These are phyloP conservation scores for Beauveria bassiana DNA, from an alignment of 2,329 filamentous ascomycete genomes.

Conservation along the genomic window DNA sequence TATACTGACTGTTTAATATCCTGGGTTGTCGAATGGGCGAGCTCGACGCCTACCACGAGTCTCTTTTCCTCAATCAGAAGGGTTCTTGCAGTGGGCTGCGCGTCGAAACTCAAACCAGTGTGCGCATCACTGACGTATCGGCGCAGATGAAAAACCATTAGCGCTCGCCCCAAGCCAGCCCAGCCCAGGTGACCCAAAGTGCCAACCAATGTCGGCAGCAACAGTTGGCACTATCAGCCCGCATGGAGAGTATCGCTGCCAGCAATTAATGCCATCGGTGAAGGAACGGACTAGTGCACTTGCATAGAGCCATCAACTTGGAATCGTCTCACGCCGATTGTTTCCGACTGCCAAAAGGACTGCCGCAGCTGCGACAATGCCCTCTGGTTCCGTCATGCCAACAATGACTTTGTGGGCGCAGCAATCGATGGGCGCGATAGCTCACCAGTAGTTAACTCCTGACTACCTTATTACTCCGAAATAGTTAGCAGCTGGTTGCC, in stretches of 20 bases:
- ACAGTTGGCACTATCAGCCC: neutral
- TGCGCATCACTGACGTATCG: neutral
- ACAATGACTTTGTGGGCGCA: neutral
- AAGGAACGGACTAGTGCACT: neutral
- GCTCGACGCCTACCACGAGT: neutral
- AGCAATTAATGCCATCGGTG: neutral
- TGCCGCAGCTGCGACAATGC: neutral
- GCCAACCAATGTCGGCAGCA: neutral
- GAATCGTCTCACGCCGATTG: neutral
- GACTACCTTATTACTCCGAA: neutral
- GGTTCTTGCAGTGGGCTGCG: neutral
- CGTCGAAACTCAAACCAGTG: neutral
- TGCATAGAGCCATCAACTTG: neutral
- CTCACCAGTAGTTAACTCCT: neutral
- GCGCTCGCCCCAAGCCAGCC: slow-evolving; percentile 4
- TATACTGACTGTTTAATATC: neutral
- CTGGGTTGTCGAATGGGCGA: neutral
- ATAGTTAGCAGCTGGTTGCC: neutral
- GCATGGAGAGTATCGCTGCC: neutral
- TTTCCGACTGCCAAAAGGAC: neutral
- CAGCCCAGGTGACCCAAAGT: neutral
- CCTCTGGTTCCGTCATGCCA: neutral
- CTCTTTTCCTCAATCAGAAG: neutral
- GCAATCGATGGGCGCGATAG: neutral
- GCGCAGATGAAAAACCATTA: neutral